Evolutionary conservation across 2,329 filamentous ascomycete species (phyloP).

Genomic region (Colletotrichum aenigma): DNA sequence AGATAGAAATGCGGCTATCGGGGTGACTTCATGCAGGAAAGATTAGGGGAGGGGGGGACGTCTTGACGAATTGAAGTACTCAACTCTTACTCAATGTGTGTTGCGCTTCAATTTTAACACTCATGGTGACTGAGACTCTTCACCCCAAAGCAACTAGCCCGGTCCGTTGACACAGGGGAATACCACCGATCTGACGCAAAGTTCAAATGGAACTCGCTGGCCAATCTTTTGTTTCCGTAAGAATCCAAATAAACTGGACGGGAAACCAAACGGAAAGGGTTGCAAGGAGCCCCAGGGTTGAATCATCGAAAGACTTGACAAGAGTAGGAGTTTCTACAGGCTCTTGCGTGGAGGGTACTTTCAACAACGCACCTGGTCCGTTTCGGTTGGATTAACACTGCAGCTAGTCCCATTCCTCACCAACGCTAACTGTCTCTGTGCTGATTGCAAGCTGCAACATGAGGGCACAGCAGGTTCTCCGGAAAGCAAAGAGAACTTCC

Average conservation of each 20-base stretch:
- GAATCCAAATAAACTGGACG: not conserved
- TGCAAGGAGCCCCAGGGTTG: not conserved
- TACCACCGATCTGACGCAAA: not conserved
- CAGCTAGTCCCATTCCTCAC: not conserved
- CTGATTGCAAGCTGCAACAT: not conserved
- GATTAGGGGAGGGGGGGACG: not conserved
- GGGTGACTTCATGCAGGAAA: not conserved
- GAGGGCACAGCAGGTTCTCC: not conserved
- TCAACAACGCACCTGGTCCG: not conserved
- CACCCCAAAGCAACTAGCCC: too few relatives aligned
- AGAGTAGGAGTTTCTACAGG: not conserved
- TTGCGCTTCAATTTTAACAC: not conserved
- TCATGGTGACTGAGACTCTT: too few relatives aligned
- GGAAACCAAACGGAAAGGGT: not conserved
- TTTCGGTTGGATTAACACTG: not conserved
- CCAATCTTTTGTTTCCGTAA: not conserved
- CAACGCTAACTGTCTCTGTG: not conserved
- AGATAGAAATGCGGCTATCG: not conserved
- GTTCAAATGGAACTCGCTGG: not conserved
- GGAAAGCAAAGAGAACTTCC: not conserved
- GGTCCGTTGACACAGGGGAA: too few relatives aligned
- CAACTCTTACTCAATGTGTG: not conserved
- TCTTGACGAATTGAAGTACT: not conserved
- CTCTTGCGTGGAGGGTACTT: not conserved
- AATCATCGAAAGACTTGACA: not conserved